These are phyloP conservation scores for Russula olivacea DNA, from an alignment of 768 basidiomycete species.

Conservation along the genomic window DNA sequence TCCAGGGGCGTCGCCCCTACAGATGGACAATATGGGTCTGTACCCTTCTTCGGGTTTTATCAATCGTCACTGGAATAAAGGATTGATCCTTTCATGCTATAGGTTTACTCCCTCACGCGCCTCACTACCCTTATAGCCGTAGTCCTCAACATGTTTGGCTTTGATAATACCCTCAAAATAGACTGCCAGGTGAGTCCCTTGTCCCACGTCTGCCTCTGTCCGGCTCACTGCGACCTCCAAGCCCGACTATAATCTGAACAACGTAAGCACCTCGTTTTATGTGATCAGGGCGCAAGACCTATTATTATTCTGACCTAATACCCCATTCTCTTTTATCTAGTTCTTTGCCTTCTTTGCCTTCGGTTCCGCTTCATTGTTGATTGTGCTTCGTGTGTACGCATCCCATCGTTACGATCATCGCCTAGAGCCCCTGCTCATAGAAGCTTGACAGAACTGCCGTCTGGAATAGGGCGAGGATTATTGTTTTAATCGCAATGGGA, in stretches of 20 bases:
- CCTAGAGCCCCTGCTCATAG: not conserved
- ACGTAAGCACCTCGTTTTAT: not conserved
- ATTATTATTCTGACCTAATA: too few species aligned
- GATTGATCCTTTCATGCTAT: not conserved
- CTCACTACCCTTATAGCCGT: not conserved
- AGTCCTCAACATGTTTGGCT: not conserved
- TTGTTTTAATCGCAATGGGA: not conserved
- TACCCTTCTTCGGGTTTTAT: not conserved
- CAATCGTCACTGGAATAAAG: too few species aligned
- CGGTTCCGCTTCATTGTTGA: not conserved
- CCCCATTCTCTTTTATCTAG: not conserved
- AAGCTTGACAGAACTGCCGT: not conserved
- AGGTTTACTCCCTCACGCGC: slow-evolving; percentile 15
- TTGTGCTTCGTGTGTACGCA: slow-evolving; percentile 5
- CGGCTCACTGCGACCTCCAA: not conserved
- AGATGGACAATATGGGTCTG: slow-evolving; percentile 6
- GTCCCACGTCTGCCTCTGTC: not conserved
- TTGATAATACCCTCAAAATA: not conserved
- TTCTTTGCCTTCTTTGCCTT: not conserved
- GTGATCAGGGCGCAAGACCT: too few species aligned
- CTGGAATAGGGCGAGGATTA: not conserved
- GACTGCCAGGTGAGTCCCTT: slow-evolving; percentile 7
- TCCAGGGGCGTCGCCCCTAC: not conserved
- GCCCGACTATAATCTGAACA: not conserved
- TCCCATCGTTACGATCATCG: not conserved